Evolutionary conservation across 2,329 filamentous ascomycete genomes (phyloP).

Genomic region (Lizonia empirigonia): DNA sequence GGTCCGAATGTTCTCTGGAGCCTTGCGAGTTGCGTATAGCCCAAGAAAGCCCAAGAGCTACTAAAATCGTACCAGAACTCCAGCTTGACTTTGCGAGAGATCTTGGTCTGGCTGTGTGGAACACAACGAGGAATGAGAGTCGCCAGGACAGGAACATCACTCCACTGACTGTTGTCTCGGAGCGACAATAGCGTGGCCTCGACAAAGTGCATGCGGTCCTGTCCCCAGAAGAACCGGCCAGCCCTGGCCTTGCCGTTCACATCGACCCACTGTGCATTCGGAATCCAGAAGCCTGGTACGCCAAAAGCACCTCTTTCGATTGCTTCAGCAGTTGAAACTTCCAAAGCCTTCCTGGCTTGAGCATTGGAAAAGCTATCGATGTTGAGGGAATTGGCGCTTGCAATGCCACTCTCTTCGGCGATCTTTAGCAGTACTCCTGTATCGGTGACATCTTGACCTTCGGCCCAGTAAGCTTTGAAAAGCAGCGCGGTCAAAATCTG

Average conservation of each 20-base stretch:
- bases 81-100: constrained; percentile 21
- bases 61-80: constrained; percentile 47
- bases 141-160: constrained; percentile 18
- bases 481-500: constrained; percentile 29
- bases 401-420: constrained; percentile 32
- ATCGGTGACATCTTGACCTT: constrained; percentile 37
- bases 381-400: constrained; percentile 12
- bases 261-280: constrained; percentile 27
- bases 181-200: constrained; percentile 35
- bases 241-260: constrained; percentile 13
- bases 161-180: constrained; percentile 16
- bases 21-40: constrained; percentile 40
- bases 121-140: constrained; percentile 34
- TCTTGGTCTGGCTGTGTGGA: constrained; percentile 1
- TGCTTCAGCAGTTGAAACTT: constrained; percentile 33
- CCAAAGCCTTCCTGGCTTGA: constrained; percentile 31
- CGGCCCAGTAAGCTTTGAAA: constrained; percentile 44
- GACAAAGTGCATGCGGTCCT: constrained; percentile 47
- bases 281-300: constrained; percentile 45
- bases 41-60: constrained; percentile 44
- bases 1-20: constrained; percentile 35
- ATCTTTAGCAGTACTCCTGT: constrained; percentile 30
- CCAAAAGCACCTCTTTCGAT: constrained; percentile 44
- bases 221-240: constrained; percentile 44
- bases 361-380: constrained; percentile 23